Evolutionary conservation across 495 filamentous ascomycete species (phyloP), one percentile per base, ranked within the genome.

Genomic region (Trichoderma erinaceum): DNA sequence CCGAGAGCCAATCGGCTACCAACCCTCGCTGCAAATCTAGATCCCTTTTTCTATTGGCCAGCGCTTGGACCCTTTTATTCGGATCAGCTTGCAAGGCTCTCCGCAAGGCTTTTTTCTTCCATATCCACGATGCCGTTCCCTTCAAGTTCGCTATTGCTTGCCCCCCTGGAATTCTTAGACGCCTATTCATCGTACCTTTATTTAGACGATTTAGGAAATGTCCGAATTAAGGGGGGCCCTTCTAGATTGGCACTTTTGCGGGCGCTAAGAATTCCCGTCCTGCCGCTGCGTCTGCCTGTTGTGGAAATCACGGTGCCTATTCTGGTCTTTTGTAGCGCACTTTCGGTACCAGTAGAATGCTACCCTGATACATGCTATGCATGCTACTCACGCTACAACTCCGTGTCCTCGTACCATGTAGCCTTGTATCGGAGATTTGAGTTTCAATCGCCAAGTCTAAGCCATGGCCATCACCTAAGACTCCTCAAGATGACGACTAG

Each of bases 1-100:
- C 52, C 23, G 52, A 11, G 8, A 61, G 52, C 52, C 52, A 61
- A 61, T 61, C 52, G 52, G 52, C 52, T 61, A 61, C 0, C 52
- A 61, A 23, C 52, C 52, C 52, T 61, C 10, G 10, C 7, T 3
- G 52, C 25, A 25, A 29, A 61, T 29, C 25, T 29, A 29, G 52
- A 61, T 61, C 52, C 52, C 52, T 7, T 29, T 27, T 61, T 15
- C 15, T 6, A 61, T 61, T 61, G 52, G 52, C 25, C 25, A 27
- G 25, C 21, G 10, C 6, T 11, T 21, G 52, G 52, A 2, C 52
- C 52, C 52, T 61, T 61, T n/a, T 27, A 29, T 29, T 61, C 52
- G 25, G 52, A 27, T 61, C 25, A 61, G 27, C 25, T 29, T 29
- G 25, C 52, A 61, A 61, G 52, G 52, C 52, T 61, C 52, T 61